phyloP scores from a whole-genome alignment of 75 land plant genomes.

The Chamaecyparis obtusa region DNA sequence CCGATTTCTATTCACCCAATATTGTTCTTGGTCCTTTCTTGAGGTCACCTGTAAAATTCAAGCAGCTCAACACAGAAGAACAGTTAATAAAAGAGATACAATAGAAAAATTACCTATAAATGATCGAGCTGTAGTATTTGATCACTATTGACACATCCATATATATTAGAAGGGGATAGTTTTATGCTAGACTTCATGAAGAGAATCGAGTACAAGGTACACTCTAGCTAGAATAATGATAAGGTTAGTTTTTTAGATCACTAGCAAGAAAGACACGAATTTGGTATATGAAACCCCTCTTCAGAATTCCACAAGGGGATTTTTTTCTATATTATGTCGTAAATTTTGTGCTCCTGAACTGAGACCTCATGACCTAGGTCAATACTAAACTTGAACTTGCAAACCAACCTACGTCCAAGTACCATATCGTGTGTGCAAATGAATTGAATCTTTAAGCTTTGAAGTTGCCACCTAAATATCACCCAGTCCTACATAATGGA shows the following conservation, averaged over 20 bases:
- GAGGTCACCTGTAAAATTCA: slow-evolving; percentile 37
- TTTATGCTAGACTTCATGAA: not conserved
- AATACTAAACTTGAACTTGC: not conserved
- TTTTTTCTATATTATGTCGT: not conserved
- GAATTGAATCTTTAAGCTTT: slow-evolving; percentile 47
- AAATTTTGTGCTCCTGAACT: not conserved
- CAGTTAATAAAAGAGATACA: slow-evolving; percentile 16
- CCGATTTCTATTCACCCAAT: slow-evolving; percentile 32
- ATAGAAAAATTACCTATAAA: not conserved
- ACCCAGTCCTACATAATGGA: slow-evolving; percentile 10
- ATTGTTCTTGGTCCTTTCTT: slow-evolving; percentile 50
- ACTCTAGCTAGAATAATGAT: not conserved
- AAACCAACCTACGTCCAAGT: not conserved
- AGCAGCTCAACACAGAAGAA: slow-evolving; percentile 39
- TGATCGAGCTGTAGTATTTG: slow-evolving; percentile 65
- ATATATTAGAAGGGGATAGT: not conserved
- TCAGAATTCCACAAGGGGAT: not conserved
- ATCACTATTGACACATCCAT: slow-evolving; percentile 69
- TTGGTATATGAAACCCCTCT: not conserved
- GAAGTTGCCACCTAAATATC: slow-evolving; percentile 6
- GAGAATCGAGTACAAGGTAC: not conserved
- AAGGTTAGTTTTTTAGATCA: not conserved
- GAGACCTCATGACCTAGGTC: not conserved
- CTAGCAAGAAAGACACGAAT: not conserved
- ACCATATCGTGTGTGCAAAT: not conserved